A percentile compares a stretch with the other conserved stretches of the same genome.
Conservation (phyloP, 2,329 filamentous ascomycete genomes). For the Penicillium vulpinum region DNA sequence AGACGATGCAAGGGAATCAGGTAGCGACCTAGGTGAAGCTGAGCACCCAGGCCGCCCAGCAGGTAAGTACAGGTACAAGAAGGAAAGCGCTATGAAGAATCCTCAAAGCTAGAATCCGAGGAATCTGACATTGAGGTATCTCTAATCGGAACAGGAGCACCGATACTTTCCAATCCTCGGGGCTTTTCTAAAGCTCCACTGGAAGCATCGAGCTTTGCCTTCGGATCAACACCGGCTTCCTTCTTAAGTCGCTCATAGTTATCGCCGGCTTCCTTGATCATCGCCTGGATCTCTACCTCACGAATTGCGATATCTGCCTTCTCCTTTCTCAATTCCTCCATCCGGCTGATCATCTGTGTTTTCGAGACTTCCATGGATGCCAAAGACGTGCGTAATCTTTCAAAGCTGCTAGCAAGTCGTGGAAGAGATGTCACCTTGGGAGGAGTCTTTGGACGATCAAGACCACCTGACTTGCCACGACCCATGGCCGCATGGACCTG, state of each 20-base stretch:
- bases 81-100: slow-evolving; percentile 22
- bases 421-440: slow-evolving; percentile 78
- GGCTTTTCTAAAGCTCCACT: slow-evolving; percentile 31
- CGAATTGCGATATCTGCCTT: slow-evolving; percentile 66
- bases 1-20: background rate
- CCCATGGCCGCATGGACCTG: slow-evolving; percentile 85
- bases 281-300: slow-evolving; percentile 75
- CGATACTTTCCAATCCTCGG: slow-evolving; percentile 42
- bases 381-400: slow-evolving; percentile 62
- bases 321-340: slow-evolving; percentile 68
- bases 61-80: background rate
- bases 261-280: slow-evolving; percentile 78
- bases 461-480: slow-evolving; percentile 38
- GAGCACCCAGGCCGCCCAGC: background rate
- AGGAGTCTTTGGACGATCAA: slow-evolving; percentile 56
- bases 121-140: slow-evolving; percentile 14
- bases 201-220: slow-evolving; percentile 25
- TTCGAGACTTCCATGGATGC: slow-evolving; percentile 64
- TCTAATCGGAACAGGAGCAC: slow-evolving; percentile 28
- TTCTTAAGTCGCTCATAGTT: slow-evolving; percentile 62
- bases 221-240: slow-evolving; percentile 39
- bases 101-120: slow-evolving; percentile 30
- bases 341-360: slow-evolving; percentile 59
- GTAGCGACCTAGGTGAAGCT: background rate
- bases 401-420: slow-evolving; percentile 66